Conservation (phyloP, 352 stramenopile species). For the Phytophthora vignae region DNA sequence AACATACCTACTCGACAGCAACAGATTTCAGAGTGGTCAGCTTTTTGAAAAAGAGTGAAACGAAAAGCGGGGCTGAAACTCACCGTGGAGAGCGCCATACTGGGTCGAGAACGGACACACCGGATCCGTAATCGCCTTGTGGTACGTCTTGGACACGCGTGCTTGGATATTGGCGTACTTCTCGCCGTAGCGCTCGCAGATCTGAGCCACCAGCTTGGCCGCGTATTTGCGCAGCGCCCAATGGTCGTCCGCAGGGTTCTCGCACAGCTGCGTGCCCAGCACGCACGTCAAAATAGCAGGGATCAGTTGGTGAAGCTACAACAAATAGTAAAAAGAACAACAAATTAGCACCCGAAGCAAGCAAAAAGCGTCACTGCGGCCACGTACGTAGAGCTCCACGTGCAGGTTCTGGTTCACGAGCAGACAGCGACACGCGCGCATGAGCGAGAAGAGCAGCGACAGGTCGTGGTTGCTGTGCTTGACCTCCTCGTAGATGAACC, state of each 20-base stretch:
- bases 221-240: conserved; percentile 92
- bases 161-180: conserved; percentile 94
- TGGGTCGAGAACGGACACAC: conserved; percentile 87
- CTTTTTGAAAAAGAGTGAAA: not conserved
- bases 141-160: conserved; percentile 92
- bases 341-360: not conserved
- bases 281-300: conserved; percentile 94
- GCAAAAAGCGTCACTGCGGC: not conserved
- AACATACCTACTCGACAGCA: conserved; percentile 69
- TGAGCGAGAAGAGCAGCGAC: conserved; percentile 81
- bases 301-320: conserved; percentile 93
- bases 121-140: conserved; percentile 85
- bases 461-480: conserved; percentile 89
- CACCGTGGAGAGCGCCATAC: conserved; percentile 93
- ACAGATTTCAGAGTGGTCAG: not conserved
- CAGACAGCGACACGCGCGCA: conserved; percentile 90
- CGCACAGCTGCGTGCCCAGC: conserved; percentile 90
- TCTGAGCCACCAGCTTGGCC: conserved; percentile 81
- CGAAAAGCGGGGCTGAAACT: not conserved
- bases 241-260: conserved; percentile 88
- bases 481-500: conserved; percentile 89
- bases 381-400: conserved; percentile 93
- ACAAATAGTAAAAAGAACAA: not conserved
- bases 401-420: conserved; percentile 93
- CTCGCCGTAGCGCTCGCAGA: conserved; percentile 87